Conservation (phyloP, 176 grass and related monocot genomes). For the Cymbopogon citratus region DNA sequence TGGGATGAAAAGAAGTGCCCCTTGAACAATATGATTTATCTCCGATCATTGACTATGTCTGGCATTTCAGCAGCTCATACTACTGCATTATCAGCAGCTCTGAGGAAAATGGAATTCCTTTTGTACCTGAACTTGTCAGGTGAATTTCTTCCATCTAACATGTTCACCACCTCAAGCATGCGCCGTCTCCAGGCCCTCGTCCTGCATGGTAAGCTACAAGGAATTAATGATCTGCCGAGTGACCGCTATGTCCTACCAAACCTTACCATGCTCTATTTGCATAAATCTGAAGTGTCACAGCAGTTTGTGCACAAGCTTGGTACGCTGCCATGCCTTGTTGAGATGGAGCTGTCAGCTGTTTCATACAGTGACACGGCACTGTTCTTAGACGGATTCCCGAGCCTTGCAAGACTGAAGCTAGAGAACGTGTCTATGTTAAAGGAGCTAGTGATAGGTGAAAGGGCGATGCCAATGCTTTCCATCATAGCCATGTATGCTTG, state of each 20-base stretch:
- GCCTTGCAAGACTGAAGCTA: slow-evolving; percentile 40
- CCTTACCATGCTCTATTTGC: slow-evolving; percentile 27
- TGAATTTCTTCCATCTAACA: slow-evolving; percentile 35
- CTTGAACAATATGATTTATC: slow-evolving; percentile 37
- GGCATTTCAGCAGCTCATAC: slow-evolving; percentile 30
- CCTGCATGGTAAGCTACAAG: slow-evolving; percentile 27
- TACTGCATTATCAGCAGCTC: slow-evolving; percentile 7
- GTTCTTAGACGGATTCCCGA: slow-evolving; percentile 44
- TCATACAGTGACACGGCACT: slow-evolving; percentile 34
- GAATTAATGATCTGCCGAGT: slow-evolving; percentile 2
- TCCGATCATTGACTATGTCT: slow-evolving; percentile 36
- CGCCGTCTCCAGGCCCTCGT: slow-evolving; percentile 28
- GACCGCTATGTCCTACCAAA: slow-evolving; percentile 35
- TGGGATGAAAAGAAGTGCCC: slow-evolving; percentile 33
- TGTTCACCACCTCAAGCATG: slow-evolving; percentile 37
- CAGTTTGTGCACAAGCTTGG: slow-evolving; percentile 32
- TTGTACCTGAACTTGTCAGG: slow-evolving; percentile 34
- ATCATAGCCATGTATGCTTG: slow-evolving; percentile 42
- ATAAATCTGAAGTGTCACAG: slow-evolving; percentile 24
- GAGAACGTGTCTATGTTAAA: slow-evolving; percentile 43
- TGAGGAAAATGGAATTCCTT: slow-evolving; percentile 44
- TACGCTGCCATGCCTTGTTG: slow-evolving; percentile 27
- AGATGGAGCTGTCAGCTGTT: slow-evolving; percentile 31
- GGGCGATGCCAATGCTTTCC: slow-evolving; percentile 42
- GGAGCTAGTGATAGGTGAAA: slow-evolving; percentile 25